Evolutionary conservation across 345 rosid genomes (phyloP), one percentile per base, ranked within the genome.

Genomic region (Chamaenerion angustifolium): DNA sequence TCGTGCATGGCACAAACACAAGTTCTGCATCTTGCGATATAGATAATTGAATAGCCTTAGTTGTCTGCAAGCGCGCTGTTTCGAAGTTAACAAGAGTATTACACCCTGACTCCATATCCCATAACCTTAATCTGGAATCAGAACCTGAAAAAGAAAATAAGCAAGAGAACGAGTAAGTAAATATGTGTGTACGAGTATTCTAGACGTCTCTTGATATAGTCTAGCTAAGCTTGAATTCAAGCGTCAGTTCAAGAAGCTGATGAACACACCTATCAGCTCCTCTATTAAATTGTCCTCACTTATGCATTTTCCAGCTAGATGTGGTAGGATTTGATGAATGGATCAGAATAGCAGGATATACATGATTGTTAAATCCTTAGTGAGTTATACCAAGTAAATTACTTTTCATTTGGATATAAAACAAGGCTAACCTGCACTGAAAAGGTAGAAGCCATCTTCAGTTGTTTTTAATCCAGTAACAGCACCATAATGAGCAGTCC

Each of bases 401-500:
- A 12, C n/a, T n/a, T 43, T 11, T 37, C 15, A 21, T 18, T 4
- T 48, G 45, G 16, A 41, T 54, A 12, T 0, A 46, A 55, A 42
- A 41, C 62, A 16, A 62, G 54, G 42, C 13, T 45, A 68, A 90
- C 98, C 98, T 78, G 93, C 79, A 75, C 98, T 90, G 35, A 90
- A 76, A 64, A 90, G 92, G 70, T 90, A 69, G 94, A 90, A 86
- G 75, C 95, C 92, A 56, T 84, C 83, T 54, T 75, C 82, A 27
- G 96, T 83, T 61, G 66, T 69, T 78, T 80, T 87, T 41, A 87
- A 72, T 50, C 93, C 82, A 61, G 93, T 92, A 47, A 87, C 87
- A 66, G 72, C 85, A 69, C 98, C 98, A 65, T 83, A 87, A 68
- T 86, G 98, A 57, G 98, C 92, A 59, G 92, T 81, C 61, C 94